A percentile compares a stretch with the other conserved stretches of the same genome.
Conservation (phyloP, 2,329 filamentous ascomycete species). For the Venturia aucupariae region DNA sequence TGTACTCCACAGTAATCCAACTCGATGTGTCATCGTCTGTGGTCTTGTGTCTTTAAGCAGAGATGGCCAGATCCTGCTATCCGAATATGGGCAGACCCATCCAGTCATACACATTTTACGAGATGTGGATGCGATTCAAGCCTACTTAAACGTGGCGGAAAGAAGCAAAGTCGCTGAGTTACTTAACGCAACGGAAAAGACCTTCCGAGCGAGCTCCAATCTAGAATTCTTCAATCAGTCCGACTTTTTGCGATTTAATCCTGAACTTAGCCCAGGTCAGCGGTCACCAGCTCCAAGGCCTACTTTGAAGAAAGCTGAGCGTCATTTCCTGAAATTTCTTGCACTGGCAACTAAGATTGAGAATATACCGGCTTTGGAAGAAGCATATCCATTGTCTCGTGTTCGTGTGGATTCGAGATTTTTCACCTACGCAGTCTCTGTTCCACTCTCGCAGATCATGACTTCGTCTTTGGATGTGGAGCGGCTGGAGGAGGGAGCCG, state of each 20-base stretch:
- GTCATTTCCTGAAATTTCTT: slow-evolving; percentile 61
- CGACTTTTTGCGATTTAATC: slow-evolving; percentile 35
- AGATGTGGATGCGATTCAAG: slow-evolving; percentile 54
- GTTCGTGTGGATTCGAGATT: slow-evolving; percentile 50
- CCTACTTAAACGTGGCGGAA: slow-evolving; percentile 48
- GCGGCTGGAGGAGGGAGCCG: slow-evolving; percentile 55
- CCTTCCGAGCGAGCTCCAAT: slow-evolving; percentile 60
- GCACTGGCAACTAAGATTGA: slow-evolving; percentile 48
- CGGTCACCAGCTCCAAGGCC: slow-evolving; percentile 28
- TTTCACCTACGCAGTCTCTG: slow-evolving; percentile 59
- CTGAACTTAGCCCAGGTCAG: slow-evolving; percentile 18
- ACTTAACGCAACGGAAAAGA: slow-evolving; percentile 45
- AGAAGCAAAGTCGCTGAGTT: slow-evolving; percentile 49
- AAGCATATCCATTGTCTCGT: slow-evolving; percentile 55
- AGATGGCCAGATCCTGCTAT: slow-evolving; percentile 50
- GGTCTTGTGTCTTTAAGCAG: slow-evolving; percentile 60
- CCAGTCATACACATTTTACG: slow-evolving; percentile 64
- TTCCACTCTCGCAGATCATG: slow-evolving; percentile 50
- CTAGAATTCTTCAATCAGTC: slow-evolving; percentile 70
- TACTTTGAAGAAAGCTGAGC: slow-evolving; percentile 57
- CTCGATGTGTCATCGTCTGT: slow-evolving; percentile 60
- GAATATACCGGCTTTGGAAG: slow-evolving; percentile 50
- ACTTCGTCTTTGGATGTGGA: slow-evolving; percentile 50
- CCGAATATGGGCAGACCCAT: slow-evolving; percentile 53
- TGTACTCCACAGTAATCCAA: slow-evolving; percentile 49